phyloP scores from a whole-genome alignment of 306 rosid species.

The Pachyrhizus erosus region DNA sequence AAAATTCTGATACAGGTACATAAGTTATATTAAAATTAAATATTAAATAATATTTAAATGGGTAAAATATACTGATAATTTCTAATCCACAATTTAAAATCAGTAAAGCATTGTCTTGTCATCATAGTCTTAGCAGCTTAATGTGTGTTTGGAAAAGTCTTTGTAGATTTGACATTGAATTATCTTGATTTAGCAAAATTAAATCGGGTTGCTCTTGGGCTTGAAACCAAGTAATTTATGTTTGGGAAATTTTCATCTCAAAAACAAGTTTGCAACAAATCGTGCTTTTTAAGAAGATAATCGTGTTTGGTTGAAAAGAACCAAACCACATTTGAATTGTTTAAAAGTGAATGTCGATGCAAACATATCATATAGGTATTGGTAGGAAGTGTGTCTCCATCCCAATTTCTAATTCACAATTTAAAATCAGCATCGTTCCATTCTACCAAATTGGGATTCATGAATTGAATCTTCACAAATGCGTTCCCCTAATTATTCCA shows the following conservation, averaged over 20 bases:
- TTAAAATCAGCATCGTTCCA: neutral
- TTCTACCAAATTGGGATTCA: neutral
- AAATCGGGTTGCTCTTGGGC: neutral
- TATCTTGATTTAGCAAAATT: neutral
- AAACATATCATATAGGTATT: neutral
- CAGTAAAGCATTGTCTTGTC: neutral
- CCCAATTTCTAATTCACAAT: neutral
- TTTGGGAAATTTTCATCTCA: neutral
- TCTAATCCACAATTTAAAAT: constrained; percentile 15
- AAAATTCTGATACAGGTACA: neutral
- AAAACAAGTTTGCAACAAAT: neutral
- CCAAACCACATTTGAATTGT: neutral
- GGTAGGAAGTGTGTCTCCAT: neutral
- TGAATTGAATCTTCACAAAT: constrained; percentile 11
- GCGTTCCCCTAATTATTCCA: no score
- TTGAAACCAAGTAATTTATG: neutral
- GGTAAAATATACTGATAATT: neutral
- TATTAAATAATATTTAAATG: neutral
- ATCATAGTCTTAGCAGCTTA: neutral
- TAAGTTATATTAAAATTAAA: neutral
- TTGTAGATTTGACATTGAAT: neutral
- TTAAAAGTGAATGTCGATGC: neutral
- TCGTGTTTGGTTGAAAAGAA: neutral
- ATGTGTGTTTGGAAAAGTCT: neutral
- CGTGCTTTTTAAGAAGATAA: neutral